Conservation (phyloP, 768 basidiomycete species). For the Leccinum fibrillosum region DNA sequence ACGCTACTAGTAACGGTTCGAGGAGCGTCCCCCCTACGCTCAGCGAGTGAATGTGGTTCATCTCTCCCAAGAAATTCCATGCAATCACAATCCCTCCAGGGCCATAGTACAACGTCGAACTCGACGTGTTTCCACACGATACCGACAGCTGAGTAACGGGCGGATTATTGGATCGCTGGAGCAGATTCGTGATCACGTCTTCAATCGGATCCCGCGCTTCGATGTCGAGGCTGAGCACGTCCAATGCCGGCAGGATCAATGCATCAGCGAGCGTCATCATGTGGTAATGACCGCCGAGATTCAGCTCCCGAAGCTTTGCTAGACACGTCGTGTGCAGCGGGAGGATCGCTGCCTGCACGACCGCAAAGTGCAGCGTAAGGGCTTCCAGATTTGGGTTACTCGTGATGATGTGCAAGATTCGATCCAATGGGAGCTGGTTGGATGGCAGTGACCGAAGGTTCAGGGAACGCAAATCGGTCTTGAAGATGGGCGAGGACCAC, state of each 20-base stretch:
- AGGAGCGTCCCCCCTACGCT: conserved; percentile 63
- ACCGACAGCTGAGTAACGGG: conserved; percentile 58
- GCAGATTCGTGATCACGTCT: conserved; percentile 60
- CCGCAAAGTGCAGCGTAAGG: conserved; percentile 60
- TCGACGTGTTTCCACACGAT: conserved; percentile 46
- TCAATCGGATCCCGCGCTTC: conserved; percentile 75
- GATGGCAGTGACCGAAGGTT: conserved; percentile 65
- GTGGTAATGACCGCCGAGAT: conserved; percentile 64
- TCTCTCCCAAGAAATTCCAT: conserved; percentile 64
- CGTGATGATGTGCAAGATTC: conserved; percentile 61
- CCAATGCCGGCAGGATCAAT: conserved; percentile 55
- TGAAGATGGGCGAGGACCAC: conserved; percentile 73
- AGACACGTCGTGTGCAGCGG: conserved; percentile 56
- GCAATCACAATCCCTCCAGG: conserved; percentile 56
- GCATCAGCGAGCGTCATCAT: conserved; percentile 60
- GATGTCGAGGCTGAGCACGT: conserved; percentile 62
- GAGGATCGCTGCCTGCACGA: conserved; percentile 58
- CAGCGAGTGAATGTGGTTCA: conserved; percentile 55
- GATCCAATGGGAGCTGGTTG: conserved; percentile 60
- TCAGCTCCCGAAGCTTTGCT: conserved; percentile 50
- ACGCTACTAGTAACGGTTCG: conserved; percentile 57
- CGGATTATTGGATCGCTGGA: conserved; percentile 58
- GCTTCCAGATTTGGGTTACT: conserved; percentile 55
- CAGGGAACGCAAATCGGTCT: conserved; percentile 52
- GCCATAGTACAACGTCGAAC: conserved; percentile 53